Percentiles rank a stretch among this genome's conserved stretches.
Evolutionary conservation across 768 basidiomycete genomes (phyloP).

Genomic region (Kwoniella sp.): DNA sequence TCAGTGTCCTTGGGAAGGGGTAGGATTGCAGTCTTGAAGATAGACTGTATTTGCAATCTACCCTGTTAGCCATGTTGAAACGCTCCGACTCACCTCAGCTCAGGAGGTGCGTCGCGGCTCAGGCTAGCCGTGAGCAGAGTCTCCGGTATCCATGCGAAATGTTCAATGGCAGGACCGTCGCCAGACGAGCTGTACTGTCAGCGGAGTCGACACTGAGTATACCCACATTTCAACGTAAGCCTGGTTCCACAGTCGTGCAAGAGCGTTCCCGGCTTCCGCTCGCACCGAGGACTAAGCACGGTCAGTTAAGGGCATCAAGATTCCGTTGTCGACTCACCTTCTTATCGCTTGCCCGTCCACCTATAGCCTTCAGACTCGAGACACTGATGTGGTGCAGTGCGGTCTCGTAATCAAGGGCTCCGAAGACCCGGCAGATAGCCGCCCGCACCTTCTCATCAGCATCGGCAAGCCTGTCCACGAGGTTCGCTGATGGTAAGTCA

Average conservation of each 20-base stretch:
- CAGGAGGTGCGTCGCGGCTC: constrained; percentile 53
- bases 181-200: constrained; percentile 64
- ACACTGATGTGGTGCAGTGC: constrained; percentile 73
- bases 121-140: constrained; percentile 59
- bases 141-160: constrained; percentile 92
- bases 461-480: constrained; percentile 68
- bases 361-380: constrained; percentile 61
- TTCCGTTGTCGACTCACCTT: constrained; percentile 57
- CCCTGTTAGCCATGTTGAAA: too few species aligned
- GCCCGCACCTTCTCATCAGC: constrained; percentile 88
- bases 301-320: not conserved
- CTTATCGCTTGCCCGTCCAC: constrained; percentile 73
- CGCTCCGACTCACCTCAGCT: constrained; percentile 58
- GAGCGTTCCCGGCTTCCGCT: constrained; percentile 66
- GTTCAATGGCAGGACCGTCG: constrained; percentile 64
- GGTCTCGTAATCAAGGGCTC: constrained; percentile 83
- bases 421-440: constrained; percentile 74
- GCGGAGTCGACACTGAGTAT: not conserved
- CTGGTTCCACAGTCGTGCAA: constrained; percentile 72
- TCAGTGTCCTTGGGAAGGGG: constrained; percentile 62
- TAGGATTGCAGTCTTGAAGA: constrained; percentile 70
- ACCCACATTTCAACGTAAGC: constrained; percentile 87
- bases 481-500: constrained; percentile 41
- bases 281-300: constrained; percentile 45
- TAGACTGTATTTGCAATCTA: constrained; percentile 53